Evolutionary conservation across 169 alveolate genomes (phyloP).

Genomic region (Miamiensis avidus): DNA sequence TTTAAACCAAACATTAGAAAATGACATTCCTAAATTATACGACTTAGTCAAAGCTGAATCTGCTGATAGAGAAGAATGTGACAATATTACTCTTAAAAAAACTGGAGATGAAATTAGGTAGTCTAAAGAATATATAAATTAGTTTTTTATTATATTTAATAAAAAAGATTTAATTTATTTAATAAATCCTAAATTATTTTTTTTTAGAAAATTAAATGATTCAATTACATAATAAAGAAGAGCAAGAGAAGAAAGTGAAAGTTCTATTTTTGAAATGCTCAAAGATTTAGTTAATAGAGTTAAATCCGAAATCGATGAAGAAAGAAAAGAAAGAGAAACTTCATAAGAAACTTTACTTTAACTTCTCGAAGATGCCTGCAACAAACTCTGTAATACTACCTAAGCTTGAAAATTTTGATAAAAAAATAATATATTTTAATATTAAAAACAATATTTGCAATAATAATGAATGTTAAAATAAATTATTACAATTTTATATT

Average conservation of each 20-base stretch:
- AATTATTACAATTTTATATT: too few species aligned
- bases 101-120: conserved; percentile 55
- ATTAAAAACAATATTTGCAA: too few species aligned
- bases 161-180: too few species aligned
- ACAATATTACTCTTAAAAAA: conserved; percentile 54
- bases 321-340: conserved; percentile 64
- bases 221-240: conserved; percentile 39
- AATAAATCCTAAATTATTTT: too few species aligned
- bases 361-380: conserved; percentile 55
- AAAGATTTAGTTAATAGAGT: conserved; percentile 62
- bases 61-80: conserved; percentile 63
- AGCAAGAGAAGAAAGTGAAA: conserved; percentile 65
- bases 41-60: conserved; percentile 60
- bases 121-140: not conserved
- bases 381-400: conserved; percentile 26
- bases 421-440: too few species aligned
- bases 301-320: conserved; percentile 62
- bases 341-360: conserved; percentile 58
- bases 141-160: too few species aligned
- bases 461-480: too few species aligned
- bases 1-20: conserved; percentile 57
- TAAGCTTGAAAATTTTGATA: conserved; percentile 19
- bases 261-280: conserved; percentile 67
- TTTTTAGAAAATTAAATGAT: conserved; percentile 23
- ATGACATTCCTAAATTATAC: conserved; percentile 63